phyloP scores from a whole-genome alignment of 2,329 filamentous ascomycete species.

The Neonectria neomacrospora region DNA sequence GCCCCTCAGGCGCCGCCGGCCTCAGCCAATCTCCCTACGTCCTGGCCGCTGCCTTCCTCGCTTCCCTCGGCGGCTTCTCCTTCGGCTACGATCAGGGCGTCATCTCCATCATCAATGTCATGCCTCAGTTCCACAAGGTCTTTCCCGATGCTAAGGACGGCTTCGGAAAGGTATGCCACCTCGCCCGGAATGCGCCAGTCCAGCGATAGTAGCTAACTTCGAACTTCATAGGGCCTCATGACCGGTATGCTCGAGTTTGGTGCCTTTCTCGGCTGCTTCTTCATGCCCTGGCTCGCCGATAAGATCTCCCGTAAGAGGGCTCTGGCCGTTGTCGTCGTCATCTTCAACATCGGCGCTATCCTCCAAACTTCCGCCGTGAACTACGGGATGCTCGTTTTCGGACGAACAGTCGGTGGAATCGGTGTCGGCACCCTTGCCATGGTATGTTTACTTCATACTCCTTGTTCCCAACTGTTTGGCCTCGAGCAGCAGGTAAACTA shows the following conservation, averaged over 20 bases:
- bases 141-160: slow-evolving; percentile 48
- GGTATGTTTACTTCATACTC: slow-evolving; percentile 45
- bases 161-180: slow-evolving; percentile 19
- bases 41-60: slow-evolving; percentile 55
- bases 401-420: slow-evolving; percentile 65
- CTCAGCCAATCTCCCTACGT: slow-evolving; percentile 46
- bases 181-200: no score
- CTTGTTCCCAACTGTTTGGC: neutral
- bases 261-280: slow-evolving; percentile 27
- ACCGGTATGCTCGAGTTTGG: slow-evolving; percentile 45
- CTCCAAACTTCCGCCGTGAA: slow-evolving; percentile 63
- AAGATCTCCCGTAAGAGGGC: slow-evolving; percentile 63
- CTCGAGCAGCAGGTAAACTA: neutral
- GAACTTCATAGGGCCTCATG: slow-evolving; percentile 31
- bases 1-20: slow-evolving; percentile 11
- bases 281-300: slow-evolving; percentile 24
- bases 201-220: no score
- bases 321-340: slow-evolving; percentile 60
- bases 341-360: slow-evolving; percentile 65
- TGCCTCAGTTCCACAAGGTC: slow-evolving; percentile 54
- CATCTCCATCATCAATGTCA: slow-evolving; percentile 56
- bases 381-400: slow-evolving; percentile 61
- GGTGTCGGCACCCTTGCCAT: slow-evolving; percentile 63
- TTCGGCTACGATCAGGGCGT: slow-evolving; percentile 51
- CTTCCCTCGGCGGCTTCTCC: slow-evolving; percentile 43